A percentile compares a stretch with the other conserved stretches of the same genome.
These are phyloP conservation scores for Aureobasidium zeae DNA, from an alignment of 2,329 filamentous ascomycete species.

Conservation along the genomic window DNA sequence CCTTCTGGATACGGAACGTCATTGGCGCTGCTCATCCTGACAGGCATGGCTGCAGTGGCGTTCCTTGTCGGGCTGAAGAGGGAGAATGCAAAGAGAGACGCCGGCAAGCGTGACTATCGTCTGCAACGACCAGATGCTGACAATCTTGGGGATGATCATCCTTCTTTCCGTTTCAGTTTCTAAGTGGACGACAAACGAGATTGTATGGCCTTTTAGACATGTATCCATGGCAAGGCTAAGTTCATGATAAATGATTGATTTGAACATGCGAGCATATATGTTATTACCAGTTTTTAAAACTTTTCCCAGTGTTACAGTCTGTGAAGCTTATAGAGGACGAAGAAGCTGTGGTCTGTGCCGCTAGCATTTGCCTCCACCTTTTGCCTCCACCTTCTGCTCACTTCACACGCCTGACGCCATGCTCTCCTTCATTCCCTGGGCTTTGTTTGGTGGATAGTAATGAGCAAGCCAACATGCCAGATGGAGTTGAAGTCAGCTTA, in stretches of 20 bases:
- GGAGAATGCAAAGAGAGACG: constrained; percentile 40
- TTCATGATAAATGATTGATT: background rate
- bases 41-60: constrained; percentile 32
- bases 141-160: constrained; percentile 46
- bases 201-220: background rate
- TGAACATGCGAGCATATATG: too few relatives aligned
- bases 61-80: constrained; percentile 34
- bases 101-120: constrained; percentile 39
- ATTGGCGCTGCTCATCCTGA: constrained; percentile 40
- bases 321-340: too few relatives aligned
- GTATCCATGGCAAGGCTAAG: constrained; percentile 1
- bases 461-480: too few relatives aligned
- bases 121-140: constrained; percentile 34
- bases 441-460: too few relatives aligned
- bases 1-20: constrained; percentile 39
- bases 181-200: background rate
- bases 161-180: constrained; percentile 37
- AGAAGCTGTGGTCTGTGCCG: too few relatives aligned
- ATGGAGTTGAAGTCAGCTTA: too few relatives aligned
- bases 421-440: too few relatives aligned
- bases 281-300: too few relatives aligned
- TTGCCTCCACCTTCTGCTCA: too few relatives aligned
- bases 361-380: too few relatives aligned
- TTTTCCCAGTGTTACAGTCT: too few relatives aligned
- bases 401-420: too few relatives aligned